Base-by-base conservation (phyloP, 1,139 yeast genomes). In the Saccharomyces hybrid region DNA sequence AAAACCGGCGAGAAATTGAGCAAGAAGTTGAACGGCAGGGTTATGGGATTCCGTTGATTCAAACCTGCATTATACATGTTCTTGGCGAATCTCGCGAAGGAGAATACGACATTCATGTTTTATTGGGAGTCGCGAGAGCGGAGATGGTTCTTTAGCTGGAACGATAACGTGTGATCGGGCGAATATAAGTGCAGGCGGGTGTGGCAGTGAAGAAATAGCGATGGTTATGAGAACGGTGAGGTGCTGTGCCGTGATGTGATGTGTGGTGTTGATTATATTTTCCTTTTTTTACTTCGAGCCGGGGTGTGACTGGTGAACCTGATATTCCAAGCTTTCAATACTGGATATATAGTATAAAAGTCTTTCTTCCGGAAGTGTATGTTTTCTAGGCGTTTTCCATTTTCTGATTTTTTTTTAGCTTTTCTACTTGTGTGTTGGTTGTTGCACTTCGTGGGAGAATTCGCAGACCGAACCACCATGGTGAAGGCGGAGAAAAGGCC, bases 1-100 rank as follows among this genome's bases (percentile, higher is more conserved):
- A 81, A 71, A 1, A 84, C 76, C 0, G 84, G 84, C 5, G 75
- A 66, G 65, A 82, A 82, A 65, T 81, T 82, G 50, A 74, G 58
- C 54, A 72, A 61, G 60, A 82, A 81, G 60, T 77, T 77, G 28
- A 79, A 57, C 3, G 75, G 69, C 13, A 81, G 61, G 11, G 71
- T 65, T 9, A 75, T 52, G 0, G 78, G 52, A 25, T 70, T 70
- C 54, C 81, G 63, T 46, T 72, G 70, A 63, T 80, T 79, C 16
- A 64, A 46, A 3, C 59, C 61, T n/a, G 64, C 63, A n/a, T 55
- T 49, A 32, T 56, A 59, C 23, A 63, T 56, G 38, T 62, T 58
- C 23, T 49, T 55, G 23, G 60, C 50, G 41, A 59, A 54, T 47
- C 55, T 52, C 41, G 51, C 51, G 13, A 58, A 51, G 7, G 47